Evolutionary conservation across 2,329 filamentous ascomycete species (phyloP), one percentile per base, ranked within the genome.

Genomic region (Exophiala calicioides): DNA sequence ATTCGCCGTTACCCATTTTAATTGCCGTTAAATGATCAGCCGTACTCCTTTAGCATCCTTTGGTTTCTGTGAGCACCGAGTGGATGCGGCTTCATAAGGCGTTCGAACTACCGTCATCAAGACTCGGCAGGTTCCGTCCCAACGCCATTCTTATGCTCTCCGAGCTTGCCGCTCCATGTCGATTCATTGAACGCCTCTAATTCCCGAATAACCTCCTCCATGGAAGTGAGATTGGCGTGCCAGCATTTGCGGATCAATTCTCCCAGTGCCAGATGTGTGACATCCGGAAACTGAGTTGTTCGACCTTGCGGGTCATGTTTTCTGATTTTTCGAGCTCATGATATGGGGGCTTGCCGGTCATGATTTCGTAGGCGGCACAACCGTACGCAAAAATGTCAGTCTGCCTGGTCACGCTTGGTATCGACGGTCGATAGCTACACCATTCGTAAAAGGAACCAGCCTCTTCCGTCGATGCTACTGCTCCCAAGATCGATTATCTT

Each of bases 361-460:
- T 18, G 19, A 30, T 16, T 47, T 42, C 40, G 23, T 44, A 44
- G 7, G 26, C 19, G 21, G 33, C 33, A 23, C 33, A 36, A 21
- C 33, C 33, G 15, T 23, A 36, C 15, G 33, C 33, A 36, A 36
- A 36, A 36, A 36, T 23, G n/a, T 36, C 33, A 9, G 33, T 36
- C 3, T 13, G 18, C n/a, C 19, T 8, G 15, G 8, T 36, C 18
- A 23, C 33, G 8, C 18, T 8, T n/a, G 33, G 33, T 23, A 23
- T 36, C 13, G 48, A 44, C 35, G n/a, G 38, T 38, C 43, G 48
- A 33, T 51, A 51, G 29, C 31, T 51, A 26, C 33, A 47, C 48
- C 48, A 51, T 42, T n/a, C n/a, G n/a, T n/a, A n/a, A n/a, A n/a
- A n/a, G n/a, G n/a, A n/a, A n/a, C n/a, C n/a, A n/a, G n/a, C n/a